phyloP scores from a whole-genome alignment of 2,329 filamentous ascomycete genomes.

The Talaromyces verruculosus region DNA sequence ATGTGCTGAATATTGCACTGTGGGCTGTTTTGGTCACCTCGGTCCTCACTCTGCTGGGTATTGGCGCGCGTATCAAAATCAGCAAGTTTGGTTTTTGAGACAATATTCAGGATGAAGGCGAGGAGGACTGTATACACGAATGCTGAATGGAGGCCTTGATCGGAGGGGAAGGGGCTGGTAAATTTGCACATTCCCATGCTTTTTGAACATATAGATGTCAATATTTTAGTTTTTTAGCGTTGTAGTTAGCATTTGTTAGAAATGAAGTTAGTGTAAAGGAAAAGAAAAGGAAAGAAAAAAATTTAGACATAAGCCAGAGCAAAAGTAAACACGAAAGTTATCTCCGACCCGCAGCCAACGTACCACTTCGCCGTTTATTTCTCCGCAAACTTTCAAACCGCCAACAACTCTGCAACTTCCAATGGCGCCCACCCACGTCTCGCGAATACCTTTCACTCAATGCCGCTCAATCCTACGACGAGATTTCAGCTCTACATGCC shows the following conservation, averaged over 20 bases:
- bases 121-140: not conserved
- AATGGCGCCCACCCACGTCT: constrained; percentile 12
- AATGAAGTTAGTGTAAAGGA: not conserved
- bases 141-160: not conserved
- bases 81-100: constrained; percentile 66
- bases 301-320: no score
- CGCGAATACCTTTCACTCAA: constrained; percentile 2
- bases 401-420: not conserved
- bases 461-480: constrained; percentile 10
- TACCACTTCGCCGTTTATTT: not conserved
- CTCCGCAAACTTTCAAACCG: constrained; percentile 6
- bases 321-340: not conserved
- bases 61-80: constrained; percentile 76
- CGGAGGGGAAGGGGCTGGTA: not conserved
- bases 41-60: constrained; percentile 66
- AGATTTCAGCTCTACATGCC: constrained; percentile 15
- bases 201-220: not conserved
- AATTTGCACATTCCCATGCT: not conserved
- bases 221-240: not conserved
- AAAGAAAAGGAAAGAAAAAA: not conserved
- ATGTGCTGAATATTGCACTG: constrained; percentile 67
- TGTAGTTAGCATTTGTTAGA: not conserved
- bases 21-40: constrained; percentile 72
- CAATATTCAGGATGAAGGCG: not conserved
- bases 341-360: not conserved